Base-by-base conservation (phyloP, 768 basidiomycete genomes). In the Polyporus arcularius region DNA sequence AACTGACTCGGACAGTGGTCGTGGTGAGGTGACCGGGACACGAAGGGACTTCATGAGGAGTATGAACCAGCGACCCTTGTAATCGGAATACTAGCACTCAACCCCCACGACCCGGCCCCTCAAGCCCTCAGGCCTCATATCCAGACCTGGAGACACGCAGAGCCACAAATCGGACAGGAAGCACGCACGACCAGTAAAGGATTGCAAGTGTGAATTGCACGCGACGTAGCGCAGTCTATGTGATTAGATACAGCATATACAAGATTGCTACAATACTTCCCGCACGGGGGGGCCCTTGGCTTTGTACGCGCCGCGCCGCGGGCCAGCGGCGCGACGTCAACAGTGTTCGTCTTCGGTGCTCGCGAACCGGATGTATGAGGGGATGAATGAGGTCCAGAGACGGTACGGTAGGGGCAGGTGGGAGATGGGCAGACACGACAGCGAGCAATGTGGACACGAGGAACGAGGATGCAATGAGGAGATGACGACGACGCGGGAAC, bases 241-340 rank as follows among this genome's bases (percentile, higher is more conserved):
- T 14, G 47, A 63, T 63, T 63, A 63, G 41, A 58, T 49, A 63
- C 62, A 63, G 47, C 52, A 63, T 63, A 63, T 63, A 58, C 54
- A 63, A 43, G 52, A 54, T 43, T 54, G 54, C 57, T 63, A 63
- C 57, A 63, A 49, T 58, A 62, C 55, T 57, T 57, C 38, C 35
- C 32, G 41, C 21, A 30, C 35, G 16, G 15, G 32, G n/a, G 35
- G 11, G 43, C 57, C 57, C 48, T 54, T 11, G 31, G 16, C 43
- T 55, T 45, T 50, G 35, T 46, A 58, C 53, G 46, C 46, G 46
- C 46, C 46, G 21, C 46, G 46, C 46, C 46, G 18, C 16, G 46
- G 46, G 5, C 16, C 46, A n/a, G n/a, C 21, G 8, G 46, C 39
- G 39, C 46, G 53, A 41, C 48, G 59, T 26, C 35, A 31, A 40